phyloP scores from a whole-genome alignment of 2,329 filamentous ascomycete species.

The Alternaria brassicicola region DNA sequence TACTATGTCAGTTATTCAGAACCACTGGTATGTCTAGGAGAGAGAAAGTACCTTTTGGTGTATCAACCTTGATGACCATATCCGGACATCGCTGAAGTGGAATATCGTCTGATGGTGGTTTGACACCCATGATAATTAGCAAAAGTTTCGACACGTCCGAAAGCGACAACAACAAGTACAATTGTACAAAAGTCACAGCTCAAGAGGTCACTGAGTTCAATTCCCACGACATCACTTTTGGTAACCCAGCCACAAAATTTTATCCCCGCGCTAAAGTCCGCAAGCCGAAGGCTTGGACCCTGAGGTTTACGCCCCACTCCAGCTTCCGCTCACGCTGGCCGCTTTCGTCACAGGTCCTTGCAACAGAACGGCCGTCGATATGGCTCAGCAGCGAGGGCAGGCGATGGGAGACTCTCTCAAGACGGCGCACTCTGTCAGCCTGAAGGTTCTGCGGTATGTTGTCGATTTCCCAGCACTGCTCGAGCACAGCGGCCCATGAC shows the following conservation, averaged over 20 bases:
- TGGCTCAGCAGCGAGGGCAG: conserved; percentile 50
- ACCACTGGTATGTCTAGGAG: not conserved
- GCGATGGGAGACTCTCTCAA: conserved; percentile 49
- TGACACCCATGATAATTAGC: not conserved
- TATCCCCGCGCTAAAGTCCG: conserved; percentile 12
- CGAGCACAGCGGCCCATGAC: not conserved
- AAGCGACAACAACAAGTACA: not conserved
- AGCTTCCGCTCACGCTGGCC: conserved; percentile 15
- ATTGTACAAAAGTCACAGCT: not conserved
- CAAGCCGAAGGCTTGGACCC: conserved; percentile 6
- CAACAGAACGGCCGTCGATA: conserved; percentile 20
- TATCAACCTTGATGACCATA: conserved; percentile 54
- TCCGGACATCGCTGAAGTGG: conserved; percentile 51
- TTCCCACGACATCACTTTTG: not conserved
- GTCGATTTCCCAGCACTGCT: not conserved
- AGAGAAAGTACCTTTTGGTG: conserved; percentile 56
- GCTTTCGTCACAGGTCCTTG: conserved; percentile 13
- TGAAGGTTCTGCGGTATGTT: conserved; percentile 81
- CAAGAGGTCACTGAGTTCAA: not conserved
- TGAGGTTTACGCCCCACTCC: conserved; percentile 16
- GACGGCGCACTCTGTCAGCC: conserved; percentile 76
- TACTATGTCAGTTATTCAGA: conserved; percentile 1
- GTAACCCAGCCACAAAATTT: conserved; percentile 7
- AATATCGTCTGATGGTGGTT: conserved; percentile 19
- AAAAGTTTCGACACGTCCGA: not conserved